phyloP scores from a whole-genome alignment of 1,139 yeast species.

The Sugiyamaella novakii region DNA sequence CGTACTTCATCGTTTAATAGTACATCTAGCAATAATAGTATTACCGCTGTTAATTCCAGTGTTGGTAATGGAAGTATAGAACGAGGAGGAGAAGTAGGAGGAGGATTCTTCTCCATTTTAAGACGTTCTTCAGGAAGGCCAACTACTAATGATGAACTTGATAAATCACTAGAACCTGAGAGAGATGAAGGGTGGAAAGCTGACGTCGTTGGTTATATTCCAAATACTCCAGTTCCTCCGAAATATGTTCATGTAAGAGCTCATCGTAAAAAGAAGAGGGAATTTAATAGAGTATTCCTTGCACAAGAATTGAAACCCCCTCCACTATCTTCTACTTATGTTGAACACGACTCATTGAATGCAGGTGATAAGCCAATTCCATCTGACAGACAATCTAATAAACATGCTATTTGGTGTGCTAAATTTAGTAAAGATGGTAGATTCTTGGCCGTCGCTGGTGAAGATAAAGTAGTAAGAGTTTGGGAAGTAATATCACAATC shows the following conservation, averaged over 20 bases:
- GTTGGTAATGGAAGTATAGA: not conserved
- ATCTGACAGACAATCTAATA: conserved; percentile 19
- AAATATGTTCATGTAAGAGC: conserved; percentile 44
- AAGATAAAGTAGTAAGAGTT: conserved; percentile 64
- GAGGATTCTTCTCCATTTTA: conserved; percentile 29
- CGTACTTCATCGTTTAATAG: not conserved
- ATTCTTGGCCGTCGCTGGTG: conserved; percentile 81
- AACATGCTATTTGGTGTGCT: conserved; percentile 67
- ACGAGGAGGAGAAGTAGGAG: too few relatives aligned
- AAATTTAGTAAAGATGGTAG: conserved; percentile 79
- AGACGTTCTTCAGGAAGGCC: conserved; percentile 33
- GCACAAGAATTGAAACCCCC: conserved; percentile 66
- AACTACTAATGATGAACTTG: conserved; percentile 33
- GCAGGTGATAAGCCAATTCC: not conserved
- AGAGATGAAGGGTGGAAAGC: conserved; percentile 43
- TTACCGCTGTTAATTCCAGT: not conserved
- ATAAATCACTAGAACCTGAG: conserved; percentile 22
- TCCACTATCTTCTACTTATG: not conserved
- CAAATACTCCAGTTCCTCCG: conserved; percentile 39
- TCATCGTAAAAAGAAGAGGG: conserved; percentile 39
- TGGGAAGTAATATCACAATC: conserved; percentile 71
- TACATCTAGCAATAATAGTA: not conserved
- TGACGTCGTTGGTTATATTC: conserved; percentile 38
- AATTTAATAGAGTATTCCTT: conserved; percentile 61
- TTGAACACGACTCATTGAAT: not conserved